Evolutionary conservation across 2,329 filamentous ascomycete genomes (phyloP).

Genomic region (Xylaria arbuscula): DNA sequence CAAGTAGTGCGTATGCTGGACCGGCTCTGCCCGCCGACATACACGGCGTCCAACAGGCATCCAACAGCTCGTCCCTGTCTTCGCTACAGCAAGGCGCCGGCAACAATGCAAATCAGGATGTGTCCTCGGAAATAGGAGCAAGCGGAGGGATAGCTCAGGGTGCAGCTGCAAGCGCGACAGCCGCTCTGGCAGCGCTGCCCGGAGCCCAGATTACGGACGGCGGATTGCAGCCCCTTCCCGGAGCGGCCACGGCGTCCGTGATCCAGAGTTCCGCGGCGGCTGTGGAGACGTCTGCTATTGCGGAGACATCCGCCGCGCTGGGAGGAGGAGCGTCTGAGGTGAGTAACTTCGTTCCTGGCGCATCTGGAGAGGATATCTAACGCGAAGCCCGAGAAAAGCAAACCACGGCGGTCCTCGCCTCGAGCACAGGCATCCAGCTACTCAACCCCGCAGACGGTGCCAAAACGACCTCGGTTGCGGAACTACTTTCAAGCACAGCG

Average conservation of each 20-base stretch:
- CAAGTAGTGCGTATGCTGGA: conserved; percentile 37
- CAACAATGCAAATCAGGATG: conserved; percentile 1
- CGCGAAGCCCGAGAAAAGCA: conserved; percentile 11
- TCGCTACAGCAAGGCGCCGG: conserved; percentile 1
- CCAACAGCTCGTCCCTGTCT: neutral
- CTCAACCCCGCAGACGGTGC: conserved; percentile 5
- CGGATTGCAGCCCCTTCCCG: conserved; percentile 40
- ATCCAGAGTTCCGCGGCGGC: conserved; percentile 25
- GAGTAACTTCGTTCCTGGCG: neutral
- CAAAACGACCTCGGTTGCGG: conserved; percentile 9
- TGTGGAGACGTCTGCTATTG: conserved; percentile 15
- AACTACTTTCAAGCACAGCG: neutral
- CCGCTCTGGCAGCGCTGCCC: conserved; percentile 37
- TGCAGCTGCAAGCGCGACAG: conserved; percentile 10
- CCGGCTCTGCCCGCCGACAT: conserved; percentile 30
- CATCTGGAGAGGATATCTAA: neutral
- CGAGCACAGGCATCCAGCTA: conserved; percentile 18
- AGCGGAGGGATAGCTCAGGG: conserved; percentile 3
- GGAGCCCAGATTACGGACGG: conserved; percentile 41
- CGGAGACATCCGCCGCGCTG: conserved; percentile 4
- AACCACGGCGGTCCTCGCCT: conserved; percentile 10
- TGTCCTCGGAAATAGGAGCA: neutral
- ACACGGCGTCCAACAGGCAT: neutral
- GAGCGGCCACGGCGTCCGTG: conserved; percentile 12
- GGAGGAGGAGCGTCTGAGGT: conserved; percentile 24